Evolutionary conservation across 192 early-diverging fungal species (phyloP).

Genomic region (Linnemannia exigua): DNA sequence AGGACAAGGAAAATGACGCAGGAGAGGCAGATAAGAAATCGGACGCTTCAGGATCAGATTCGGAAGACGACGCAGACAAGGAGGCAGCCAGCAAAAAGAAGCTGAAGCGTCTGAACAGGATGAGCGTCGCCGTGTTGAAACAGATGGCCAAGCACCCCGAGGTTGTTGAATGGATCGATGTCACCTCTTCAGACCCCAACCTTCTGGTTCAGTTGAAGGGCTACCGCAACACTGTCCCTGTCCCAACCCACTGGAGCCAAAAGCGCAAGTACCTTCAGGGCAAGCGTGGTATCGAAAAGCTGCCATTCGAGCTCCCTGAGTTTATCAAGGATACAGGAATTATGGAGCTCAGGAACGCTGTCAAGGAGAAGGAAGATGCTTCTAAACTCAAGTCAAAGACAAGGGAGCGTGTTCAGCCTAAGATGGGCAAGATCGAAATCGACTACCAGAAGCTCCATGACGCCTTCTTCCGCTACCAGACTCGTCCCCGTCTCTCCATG

Average conservation of each 20-base stretch:
- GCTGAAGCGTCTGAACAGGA: slow-evolving; percentile 68
- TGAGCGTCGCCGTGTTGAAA: slow-evolving; percentile 93
- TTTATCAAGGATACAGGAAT: slow-evolving; percentile 99
- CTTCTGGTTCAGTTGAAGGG: slow-evolving; percentile 94
- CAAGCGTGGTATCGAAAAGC: slow-evolving; percentile 97
- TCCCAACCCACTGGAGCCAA: slow-evolving; percentile 95
- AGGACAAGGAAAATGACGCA: slow-evolving; percentile 20
- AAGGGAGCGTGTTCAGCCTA: slow-evolving; percentile 89
- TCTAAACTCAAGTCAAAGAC: slow-evolving; percentile 85
- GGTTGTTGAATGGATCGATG: slow-evolving; percentile 92
- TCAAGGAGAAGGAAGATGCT: slow-evolving; percentile 90
- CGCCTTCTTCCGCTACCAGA: slow-evolving; percentile 97
- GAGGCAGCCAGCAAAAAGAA: slow-evolving; percentile 70
- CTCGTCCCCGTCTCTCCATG: slow-evolving; percentile 79
- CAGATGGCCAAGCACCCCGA: slow-evolving; percentile 93
- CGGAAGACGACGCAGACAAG: slow-evolving; percentile 52
- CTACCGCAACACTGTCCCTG: slow-evolving; percentile 93
- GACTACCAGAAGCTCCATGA: slow-evolving; percentile 99
- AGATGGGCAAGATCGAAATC: slow-evolving; percentile 96
- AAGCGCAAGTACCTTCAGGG: slow-evolving; percentile 98
- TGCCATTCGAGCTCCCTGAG: slow-evolving; percentile 94
- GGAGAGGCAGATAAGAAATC: slow-evolving; percentile 32
- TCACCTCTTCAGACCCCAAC: slow-evolving; percentile 90
- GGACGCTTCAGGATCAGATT: slow-evolving; percentile 41
- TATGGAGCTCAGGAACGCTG: slow-evolving; percentile 93